Percentiles rank a stretch among this genome's conserved stretches.
Evolutionary conservation across 306 rosid genomes (phyloP).

Genomic region (Medicago arabica): DNA sequence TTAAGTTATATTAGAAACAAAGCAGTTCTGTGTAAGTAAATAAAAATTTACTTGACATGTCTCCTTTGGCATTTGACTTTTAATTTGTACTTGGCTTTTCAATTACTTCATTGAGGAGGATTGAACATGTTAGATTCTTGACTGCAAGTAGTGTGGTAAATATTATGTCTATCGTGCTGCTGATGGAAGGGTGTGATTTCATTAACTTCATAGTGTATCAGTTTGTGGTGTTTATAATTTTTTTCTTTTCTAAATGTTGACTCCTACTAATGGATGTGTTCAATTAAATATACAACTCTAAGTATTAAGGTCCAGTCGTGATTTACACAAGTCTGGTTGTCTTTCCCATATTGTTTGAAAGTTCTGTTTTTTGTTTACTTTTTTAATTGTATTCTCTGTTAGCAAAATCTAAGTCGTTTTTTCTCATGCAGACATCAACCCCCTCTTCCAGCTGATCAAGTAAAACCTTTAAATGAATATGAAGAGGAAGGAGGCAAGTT

Average conservation of each 20-base stretch:
- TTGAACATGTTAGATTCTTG: neutral
- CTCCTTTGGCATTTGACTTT: neutral
- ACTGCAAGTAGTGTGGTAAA: neutral
- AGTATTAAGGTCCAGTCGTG: neutral
- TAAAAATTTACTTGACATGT: neutral
- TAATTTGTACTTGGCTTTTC: neutral
- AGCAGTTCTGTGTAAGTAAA: neutral
- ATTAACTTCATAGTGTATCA: neutral
- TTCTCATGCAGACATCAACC: constrained; percentile 68
- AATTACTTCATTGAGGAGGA: neutral
- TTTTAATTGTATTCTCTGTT: neutral
- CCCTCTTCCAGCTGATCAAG: constrained; percentile 85
- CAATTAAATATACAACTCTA: constrained; percentile 1
- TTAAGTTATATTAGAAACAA: neutral
- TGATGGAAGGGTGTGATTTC: neutral
- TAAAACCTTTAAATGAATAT: constrained; percentile 75
- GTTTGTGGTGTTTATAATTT: neutral
- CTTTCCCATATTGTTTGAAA: neutral
- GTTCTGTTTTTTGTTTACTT: neutral
- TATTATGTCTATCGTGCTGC: neutral
- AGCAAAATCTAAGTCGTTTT: constrained; percentile 26
- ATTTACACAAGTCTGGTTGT: neutral
- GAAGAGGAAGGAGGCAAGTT: constrained; percentile 80
- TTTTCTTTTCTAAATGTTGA: neutral
- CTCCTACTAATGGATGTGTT: neutral